These are phyloP conservation scores for Mercurialis annua DNA, from an alignment of 345 rosid species.

Conservation along the genomic window DNA sequence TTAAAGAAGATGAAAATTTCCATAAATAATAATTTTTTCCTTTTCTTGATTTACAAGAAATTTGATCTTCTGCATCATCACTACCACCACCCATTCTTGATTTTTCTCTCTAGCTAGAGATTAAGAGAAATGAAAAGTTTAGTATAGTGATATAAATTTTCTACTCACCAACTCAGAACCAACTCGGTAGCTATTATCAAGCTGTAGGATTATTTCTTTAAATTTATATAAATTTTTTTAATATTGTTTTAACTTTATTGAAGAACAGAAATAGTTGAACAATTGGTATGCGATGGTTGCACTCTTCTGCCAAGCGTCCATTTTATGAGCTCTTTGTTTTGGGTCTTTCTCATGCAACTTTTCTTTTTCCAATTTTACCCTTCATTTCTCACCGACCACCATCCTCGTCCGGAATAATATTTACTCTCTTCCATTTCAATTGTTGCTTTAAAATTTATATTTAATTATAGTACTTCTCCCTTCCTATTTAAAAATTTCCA, in stretches of 20 bases:
- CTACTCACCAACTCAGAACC: neutral
- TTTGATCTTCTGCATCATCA: slow-evolving; percentile 13
- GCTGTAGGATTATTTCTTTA: neutral
- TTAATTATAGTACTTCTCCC: no score
- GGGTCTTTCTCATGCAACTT: slow-evolving; percentile 37
- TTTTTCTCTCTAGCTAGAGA: no score
- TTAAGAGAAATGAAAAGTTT: no score
- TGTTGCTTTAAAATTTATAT: no score
- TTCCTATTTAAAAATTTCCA: no score
- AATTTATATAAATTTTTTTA: neutral
- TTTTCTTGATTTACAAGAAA: neutral
- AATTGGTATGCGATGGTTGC: slow-evolving; percentile 22
- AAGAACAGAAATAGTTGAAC: slow-evolving; percentile 10
- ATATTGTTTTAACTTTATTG: neutral
- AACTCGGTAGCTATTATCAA: neutral
- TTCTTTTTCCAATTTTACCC: slow-evolving; percentile 30
- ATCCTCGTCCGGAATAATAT: no score
- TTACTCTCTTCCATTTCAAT: no score
- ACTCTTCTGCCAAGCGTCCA: slow-evolving; percentile 37
- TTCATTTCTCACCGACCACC: neutral
- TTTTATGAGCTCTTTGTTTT: neutral
- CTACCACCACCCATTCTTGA: no score
- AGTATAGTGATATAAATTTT: no score
- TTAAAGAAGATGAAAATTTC: slow-evolving; percentile 28
- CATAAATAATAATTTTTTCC: slow-evolving; percentile 32